Evolutionary conservation across 306 rosid species (phyloP).

Genomic region (Rubus idaeus): DNA sequence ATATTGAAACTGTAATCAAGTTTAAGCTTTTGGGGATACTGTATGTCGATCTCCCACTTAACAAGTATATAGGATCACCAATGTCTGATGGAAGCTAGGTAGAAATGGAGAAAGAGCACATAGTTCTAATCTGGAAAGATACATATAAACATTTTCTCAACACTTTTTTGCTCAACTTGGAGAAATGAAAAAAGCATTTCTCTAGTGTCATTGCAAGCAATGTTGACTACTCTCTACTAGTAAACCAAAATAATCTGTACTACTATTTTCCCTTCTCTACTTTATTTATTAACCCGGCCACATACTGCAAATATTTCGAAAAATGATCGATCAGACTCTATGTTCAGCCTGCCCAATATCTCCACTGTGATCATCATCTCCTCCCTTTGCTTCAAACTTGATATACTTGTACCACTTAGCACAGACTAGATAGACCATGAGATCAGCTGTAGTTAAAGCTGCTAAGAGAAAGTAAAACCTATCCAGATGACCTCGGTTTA

Average conservation of each 20-base stretch:
- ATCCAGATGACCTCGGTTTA: conserved; percentile 68
- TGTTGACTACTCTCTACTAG: not conserved
- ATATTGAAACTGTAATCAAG: too few relatives aligned
- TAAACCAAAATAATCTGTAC: too few relatives aligned
- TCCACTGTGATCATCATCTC: conserved; percentile 1
- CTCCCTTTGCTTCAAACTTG: conserved; percentile 52
- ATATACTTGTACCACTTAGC: conserved; percentile 73
- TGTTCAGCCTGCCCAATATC: not conserved
- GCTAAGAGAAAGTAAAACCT: conserved; percentile 72
- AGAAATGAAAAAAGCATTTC: not conserved
- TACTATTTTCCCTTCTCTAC: too few relatives aligned
- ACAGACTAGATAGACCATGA: conserved; percentile 45
- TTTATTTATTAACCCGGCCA: too few relatives aligned
- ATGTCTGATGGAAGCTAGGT: too few relatives aligned
- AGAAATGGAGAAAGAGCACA: too few relatives aligned
- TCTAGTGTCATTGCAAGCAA: conserved; percentile 14
- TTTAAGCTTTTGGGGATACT: too few relatives aligned
- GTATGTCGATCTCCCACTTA: too few relatives aligned
- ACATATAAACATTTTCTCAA: not conserved
- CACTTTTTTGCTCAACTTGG: conserved; percentile 12
- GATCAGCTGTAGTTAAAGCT: conserved; percentile 56
- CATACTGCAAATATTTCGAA: not conserved
- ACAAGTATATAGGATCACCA: too few relatives aligned
- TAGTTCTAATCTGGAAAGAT: too few relatives aligned
- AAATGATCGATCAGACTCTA: not conserved